Base-by-base conservation (phyloP, 345 rosid genomes). In the Excoecaria agallocha region DNA sequence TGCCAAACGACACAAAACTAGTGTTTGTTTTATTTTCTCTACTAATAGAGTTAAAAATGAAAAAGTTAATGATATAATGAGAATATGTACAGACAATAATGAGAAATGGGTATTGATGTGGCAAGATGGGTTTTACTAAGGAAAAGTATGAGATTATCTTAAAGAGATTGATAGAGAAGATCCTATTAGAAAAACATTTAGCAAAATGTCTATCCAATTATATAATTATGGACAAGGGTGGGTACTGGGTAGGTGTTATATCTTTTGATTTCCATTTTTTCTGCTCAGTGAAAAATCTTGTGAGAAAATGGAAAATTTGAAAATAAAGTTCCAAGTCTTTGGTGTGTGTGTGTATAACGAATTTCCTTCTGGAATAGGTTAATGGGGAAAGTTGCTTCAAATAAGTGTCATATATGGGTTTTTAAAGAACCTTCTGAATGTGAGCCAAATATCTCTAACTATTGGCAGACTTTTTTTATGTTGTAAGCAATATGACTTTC, bases 211-310 rank as follows among this genome's bases (percentile, higher is more conserved):
- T 74, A 95, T 95, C 80, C 99, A 95, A 89, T 83, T 95, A 84
- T 95, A 95, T 88, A 95, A 95, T 86, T 95, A 95, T 88, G 97
- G 99, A 95, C 98, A 95, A 95, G 99, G 99, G 99, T 95, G 97
- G 99, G 99, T 95, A 84, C 87, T 94, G 82, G 98, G 99, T 91
- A 90, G 92, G 97, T 92, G 88, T 54, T 83, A 51, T 84, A n/a
- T 76, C 60, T 77, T 78, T 82, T 65, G 5, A 37, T 60, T 62
- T 35, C 20, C 57, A 15, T 20, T 17, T 71, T 19, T 20, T 50
- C 9, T 20, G 48, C 55, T 16, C 9, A 4, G 45, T 10, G 41
- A 11, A 64, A 57, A 39, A 10, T 62, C 41, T 55, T 51, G 38
- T 15, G 51, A 41, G 48, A 45, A 50, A 67, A 17, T 25, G 30